A percentile compares a stretch with the other conserved stretches of the same genome.
These are phyloP conservation scores for Colletotrichum musae DNA, from an alignment of 2,329 filamentous ascomycete genomes.

Conservation along the genomic window DNA sequence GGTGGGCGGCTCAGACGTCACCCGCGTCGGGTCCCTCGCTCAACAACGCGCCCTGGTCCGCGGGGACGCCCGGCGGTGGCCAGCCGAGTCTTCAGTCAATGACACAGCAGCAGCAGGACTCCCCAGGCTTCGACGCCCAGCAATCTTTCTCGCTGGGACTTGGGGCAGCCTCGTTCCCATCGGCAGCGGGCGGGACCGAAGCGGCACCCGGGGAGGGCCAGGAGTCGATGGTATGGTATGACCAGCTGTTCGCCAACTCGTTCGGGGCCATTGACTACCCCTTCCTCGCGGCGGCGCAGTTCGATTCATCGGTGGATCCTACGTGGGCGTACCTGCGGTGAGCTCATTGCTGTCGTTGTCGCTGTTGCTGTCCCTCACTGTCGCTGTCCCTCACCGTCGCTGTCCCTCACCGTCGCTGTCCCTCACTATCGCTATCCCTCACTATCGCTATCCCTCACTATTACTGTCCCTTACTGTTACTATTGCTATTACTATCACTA, in stretches of 20 bases:
- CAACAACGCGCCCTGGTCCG: constrained; percentile 10
- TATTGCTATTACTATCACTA: no score
- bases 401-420: no score
- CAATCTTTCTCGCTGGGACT: constrained; percentile 3
- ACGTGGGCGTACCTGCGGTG: constrained; percentile 49
- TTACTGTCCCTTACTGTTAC: no score
- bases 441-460: no score
- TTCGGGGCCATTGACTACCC: constrained; percentile 53
- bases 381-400: no score
- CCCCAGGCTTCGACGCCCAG: constrained; percentile 17
- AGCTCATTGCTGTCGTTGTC: neutral
- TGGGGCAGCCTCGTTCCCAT: constrained; percentile 1
- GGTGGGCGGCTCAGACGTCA: constrained; percentile 14
- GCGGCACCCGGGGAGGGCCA: constrained; percentile 45
- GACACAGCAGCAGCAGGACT: constrained; percentile 17
- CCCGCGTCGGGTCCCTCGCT: constrained; percentile 7
- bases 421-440: no score
- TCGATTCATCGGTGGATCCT: constrained; percentile 51
- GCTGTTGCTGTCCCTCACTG: no score
- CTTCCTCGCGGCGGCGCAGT: constrained; percentile 50
- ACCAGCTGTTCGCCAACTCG: constrained; percentile 52
- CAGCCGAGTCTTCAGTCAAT: constrained; percentile 16
- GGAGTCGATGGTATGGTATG: constrained; percentile 54
- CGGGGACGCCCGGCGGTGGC: constrained; percentile 10
- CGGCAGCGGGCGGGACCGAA: neutral